These are phyloP conservation scores for Phytopythium aichiense DNA, from an alignment of 352 stramenopile genomes.

Conservation along the genomic window DNA sequence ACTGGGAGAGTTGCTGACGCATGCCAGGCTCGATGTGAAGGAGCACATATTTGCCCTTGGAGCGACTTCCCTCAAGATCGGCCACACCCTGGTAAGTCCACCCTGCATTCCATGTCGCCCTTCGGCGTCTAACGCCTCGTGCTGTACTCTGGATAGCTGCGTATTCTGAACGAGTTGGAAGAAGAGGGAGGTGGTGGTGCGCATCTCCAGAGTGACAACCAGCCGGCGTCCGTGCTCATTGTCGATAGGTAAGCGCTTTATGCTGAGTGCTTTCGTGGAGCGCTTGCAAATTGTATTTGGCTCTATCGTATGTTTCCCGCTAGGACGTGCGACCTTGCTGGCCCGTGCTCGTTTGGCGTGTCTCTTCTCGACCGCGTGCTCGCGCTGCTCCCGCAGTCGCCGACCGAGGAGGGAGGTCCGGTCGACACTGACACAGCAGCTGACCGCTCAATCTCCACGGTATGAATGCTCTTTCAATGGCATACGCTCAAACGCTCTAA, in stretches of 20 bases:
- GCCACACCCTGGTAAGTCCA: conserved; percentile 57
- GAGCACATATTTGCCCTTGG: conserved; percentile 71
- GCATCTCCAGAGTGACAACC: conserved; percentile 28
- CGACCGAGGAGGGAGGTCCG: not conserved
- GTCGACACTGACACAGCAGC: not conserved
- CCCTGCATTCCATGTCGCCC: not conserved
- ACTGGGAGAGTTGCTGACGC: conserved; percentile 49
- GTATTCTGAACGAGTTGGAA: conserved; percentile 54
- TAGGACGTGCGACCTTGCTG: conserved; percentile 60
- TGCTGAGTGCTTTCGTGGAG: too few species aligned
- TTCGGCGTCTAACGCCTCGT: too few species aligned
- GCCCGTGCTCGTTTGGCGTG: conserved; percentile 57
- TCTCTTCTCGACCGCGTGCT: conserved; percentile 72
- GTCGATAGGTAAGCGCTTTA: conserved; percentile 48
- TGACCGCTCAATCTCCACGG: not conserved
- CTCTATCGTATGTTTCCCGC: not conserved
- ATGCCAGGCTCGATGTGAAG: conserved; percentile 50
- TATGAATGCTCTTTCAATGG: conserved; percentile 5
- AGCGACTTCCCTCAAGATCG: conserved; percentile 71
- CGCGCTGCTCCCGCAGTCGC: conserved; percentile 49
- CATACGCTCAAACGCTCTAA: not conserved
- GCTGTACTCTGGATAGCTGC: conserved; percentile 18
- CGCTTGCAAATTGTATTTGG: not conserved
- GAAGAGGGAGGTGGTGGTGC: conserved; percentile 33
- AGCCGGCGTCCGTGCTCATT: conserved; percentile 56